A percentile compares a stretch with the other conserved stretches of the same genome.
Conservation (phyloP, 2,329 filamentous ascomycete species). For the Colletotrichum lini region DNA sequence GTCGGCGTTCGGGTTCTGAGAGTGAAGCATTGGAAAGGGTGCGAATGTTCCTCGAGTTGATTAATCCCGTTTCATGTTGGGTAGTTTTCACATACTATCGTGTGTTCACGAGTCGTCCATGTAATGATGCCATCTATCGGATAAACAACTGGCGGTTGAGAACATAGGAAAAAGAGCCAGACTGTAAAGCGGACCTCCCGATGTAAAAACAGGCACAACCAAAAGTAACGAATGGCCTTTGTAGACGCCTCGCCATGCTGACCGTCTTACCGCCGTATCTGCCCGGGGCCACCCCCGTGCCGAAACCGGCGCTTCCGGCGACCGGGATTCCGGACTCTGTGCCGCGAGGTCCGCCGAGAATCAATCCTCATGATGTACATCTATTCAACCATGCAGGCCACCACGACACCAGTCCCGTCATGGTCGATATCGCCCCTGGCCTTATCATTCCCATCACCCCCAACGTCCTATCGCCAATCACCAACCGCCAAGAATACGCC, state of each 20-base stretch:
- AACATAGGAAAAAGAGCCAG: too few relatives aligned
- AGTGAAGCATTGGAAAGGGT: not conserved
- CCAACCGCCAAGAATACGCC: conserved; percentile 2
- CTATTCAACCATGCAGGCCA: too few relatives aligned
- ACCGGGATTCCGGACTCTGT: not conserved
- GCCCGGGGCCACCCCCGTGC: not conserved
- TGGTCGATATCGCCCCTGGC: not conserved
- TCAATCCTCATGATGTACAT: not conserved
- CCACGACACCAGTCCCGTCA: not conserved
- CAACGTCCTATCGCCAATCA: not conserved
- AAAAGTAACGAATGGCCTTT: not conserved
- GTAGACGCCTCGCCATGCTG: not conserved
- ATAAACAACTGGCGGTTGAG: too few relatives aligned
- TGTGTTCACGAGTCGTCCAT: too few relatives aligned
- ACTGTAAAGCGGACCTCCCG: too few relatives aligned
- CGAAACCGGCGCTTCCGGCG: conserved; percentile 6
- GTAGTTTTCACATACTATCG: too few relatives aligned
- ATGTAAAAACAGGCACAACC: too few relatives aligned
- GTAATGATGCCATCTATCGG: too few relatives aligned
- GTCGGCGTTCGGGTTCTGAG: not conserved
- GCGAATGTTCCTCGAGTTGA: too few relatives aligned
- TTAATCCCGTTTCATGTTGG: too few relatives aligned
- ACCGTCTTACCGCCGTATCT: not conserved
- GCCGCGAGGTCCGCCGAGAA: not conserved
- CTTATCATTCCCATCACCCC: not conserved